Conservation (phyloP, 495 filamentous ascomycete species). For the Xylaria castorea region DNA sequence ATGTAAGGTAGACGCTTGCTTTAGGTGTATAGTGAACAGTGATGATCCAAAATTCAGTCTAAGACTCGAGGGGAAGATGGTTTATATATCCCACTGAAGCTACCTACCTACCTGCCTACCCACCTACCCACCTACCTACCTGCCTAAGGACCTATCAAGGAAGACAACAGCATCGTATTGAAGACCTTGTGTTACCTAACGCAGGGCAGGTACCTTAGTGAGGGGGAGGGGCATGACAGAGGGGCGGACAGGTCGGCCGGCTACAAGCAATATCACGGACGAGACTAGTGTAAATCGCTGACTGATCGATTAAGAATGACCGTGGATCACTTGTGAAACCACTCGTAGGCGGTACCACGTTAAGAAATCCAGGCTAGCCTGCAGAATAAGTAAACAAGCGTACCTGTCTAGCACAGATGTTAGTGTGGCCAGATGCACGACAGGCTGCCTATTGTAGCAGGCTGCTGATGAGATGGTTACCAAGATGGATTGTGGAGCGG, state of each 20-base stretch:
- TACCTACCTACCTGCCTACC: neutral
- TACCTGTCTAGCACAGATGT: neutral
- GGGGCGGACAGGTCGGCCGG: neutral
- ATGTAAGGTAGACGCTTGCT: neutral
- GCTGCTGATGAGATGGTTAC: conserved; percentile 3
- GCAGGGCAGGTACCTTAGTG: neutral
- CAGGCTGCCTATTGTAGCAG: no score
- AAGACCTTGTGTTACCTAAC: neutral
- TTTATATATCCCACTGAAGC: conserved; percentile 10
- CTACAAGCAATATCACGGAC: neutral
- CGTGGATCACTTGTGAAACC: neutral
- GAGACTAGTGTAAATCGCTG: conserved; percentile 18
- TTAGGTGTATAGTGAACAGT: neutral
- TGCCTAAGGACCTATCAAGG: neutral
- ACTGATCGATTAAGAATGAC: conserved; percentile 22
- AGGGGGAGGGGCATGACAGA: conserved; percentile 19
- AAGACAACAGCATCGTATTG: neutral
- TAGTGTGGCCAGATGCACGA: neutral
- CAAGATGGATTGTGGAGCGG: neutral
- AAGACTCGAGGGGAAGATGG: neutral
- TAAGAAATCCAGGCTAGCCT: neutral
- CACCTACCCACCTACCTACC: no score
- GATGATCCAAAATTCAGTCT: neutral
- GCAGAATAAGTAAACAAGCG: neutral
- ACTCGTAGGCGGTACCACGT: neutral